phyloP scores from a whole-genome alignment of 352 stramenopile species.

The Phytophthora chlamydospora region DNA sequence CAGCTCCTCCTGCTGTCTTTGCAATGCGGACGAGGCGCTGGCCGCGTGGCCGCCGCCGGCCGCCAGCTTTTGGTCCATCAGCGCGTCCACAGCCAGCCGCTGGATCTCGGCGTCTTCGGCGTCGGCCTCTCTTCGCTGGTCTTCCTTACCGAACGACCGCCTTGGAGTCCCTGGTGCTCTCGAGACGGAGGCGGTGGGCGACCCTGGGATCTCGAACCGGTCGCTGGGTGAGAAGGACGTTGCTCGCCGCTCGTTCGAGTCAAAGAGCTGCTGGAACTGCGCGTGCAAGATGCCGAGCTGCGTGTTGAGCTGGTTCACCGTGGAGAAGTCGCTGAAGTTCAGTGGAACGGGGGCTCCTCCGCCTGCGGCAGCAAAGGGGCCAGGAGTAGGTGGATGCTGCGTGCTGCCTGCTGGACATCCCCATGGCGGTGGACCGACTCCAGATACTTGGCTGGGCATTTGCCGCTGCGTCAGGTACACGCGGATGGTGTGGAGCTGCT shows the following conservation, averaged over 20 bases:
- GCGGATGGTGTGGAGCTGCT: constrained; percentile 63
- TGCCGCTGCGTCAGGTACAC: constrained; percentile 62
- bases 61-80: constrained; percentile 40
- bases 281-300: constrained; percentile 58
- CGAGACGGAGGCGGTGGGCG: constrained; percentile 15
- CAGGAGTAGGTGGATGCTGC: constrained; percentile 2
- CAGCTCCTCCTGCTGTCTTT: constrained; percentile 47
- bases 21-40: constrained; percentile 1
- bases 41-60: neutral
- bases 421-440: constrained; percentile 13
- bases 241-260: constrained; percentile 36
- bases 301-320: constrained; percentile 51
- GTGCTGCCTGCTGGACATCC: constrained; percentile 7
- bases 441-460: constrained; percentile 27
- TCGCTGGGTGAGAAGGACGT: constrained; percentile 39
- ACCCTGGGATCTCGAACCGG: constrained; percentile 46
- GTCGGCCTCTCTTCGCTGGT: constrained; percentile 10
- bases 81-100: constrained; percentile 37
- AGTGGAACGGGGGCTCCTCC: constrained; percentile 12
- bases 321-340: constrained; percentile 40
- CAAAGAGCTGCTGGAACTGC: constrained; percentile 68
- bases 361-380: neutral
- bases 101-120: constrained; percentile 27
- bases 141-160: constrained; percentile 14
- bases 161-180: constrained; percentile 10